Conservation (phyloP, 306 rosid species). For the Gynostemma pentaphyllum region DNA sequence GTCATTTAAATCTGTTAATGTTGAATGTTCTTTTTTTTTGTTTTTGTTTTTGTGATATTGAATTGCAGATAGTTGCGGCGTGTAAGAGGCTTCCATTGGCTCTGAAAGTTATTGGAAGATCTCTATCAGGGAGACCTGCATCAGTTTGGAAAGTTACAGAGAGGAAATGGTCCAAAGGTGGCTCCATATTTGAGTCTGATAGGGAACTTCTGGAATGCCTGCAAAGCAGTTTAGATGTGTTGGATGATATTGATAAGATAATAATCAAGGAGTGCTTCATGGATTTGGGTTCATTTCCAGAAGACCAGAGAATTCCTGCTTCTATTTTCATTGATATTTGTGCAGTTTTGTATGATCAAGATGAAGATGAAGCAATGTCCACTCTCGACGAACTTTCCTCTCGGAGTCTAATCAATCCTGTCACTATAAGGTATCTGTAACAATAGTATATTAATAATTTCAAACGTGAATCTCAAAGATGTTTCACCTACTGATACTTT, state of each 20-base stretch:
- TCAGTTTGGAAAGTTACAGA: conserved; percentile 26
- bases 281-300: conserved; percentile 60
- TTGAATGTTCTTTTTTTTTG: background rate
- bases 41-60: too few relatives aligned
- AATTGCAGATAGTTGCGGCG: conserved; percentile 39
- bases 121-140: conserved; percentile 15
- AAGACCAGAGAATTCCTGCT: conserved; percentile 48
- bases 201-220: conserved; percentile 21
- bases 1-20: background rate
- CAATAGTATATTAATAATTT: background rate
- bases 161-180: conserved; percentile 14
- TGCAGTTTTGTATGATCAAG: conserved; percentile 25
- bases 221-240: conserved; percentile 30
- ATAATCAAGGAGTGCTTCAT: conserved; percentile 39
- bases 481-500: background rate
- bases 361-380: conserved; percentile 30
- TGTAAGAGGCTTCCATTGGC: conserved; percentile 49
- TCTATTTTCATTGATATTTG: conserved; percentile 53
- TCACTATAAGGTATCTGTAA: conserved; percentile 52
- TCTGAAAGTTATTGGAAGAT: conserved; percentile 29
- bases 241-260: conserved; percentile 13
- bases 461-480: background rate
- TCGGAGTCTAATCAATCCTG: conserved; percentile 28
- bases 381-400: conserved; percentile 21
- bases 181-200: conserved; percentile 18